Percentiles rank a stretch among this genome's conserved stretches.
These are phyloP conservation scores for Pachyrhizus erosus DNA, from an alignment of 306 rosid genomes.

Conservation along the genomic window DNA sequence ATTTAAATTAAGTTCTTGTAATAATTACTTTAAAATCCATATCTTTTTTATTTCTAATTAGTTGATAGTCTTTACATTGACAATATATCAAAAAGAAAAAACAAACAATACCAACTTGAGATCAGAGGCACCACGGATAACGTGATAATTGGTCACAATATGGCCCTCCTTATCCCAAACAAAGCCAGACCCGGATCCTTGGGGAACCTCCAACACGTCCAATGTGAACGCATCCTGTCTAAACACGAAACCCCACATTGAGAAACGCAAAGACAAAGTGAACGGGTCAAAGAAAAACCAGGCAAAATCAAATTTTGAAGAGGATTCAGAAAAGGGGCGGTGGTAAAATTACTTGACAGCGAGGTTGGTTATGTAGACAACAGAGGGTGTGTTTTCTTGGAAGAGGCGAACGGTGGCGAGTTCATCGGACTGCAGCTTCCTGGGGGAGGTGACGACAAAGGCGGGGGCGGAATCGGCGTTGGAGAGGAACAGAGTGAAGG, in stretches of 20 bases:
- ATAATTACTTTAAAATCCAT: background rate
- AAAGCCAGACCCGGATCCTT: slow-evolving; percentile 97
- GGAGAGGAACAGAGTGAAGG: slow-evolving; percentile 66
- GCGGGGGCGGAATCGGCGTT: slow-evolving; percentile 79
- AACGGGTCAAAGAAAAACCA: background rate
- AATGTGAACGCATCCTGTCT: slow-evolving; percentile 98
- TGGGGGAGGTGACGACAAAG: slow-evolving; percentile 72
- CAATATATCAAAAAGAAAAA: background rate
- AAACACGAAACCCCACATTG: slow-evolving; percentile 44
- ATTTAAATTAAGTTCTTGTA: too few species aligned
- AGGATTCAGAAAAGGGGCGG: background rate
- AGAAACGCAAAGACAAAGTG: slow-evolving; percentile 13
- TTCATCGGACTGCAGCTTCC: slow-evolving; percentile 87
- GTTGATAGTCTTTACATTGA: background rate
- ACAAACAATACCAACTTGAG: slow-evolving; percentile 64
- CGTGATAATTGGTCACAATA: slow-evolving; percentile 94
- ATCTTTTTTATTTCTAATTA: background rate
- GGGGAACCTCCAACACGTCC: slow-evolving; percentile 96
- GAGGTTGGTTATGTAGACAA: slow-evolving; percentile 93
- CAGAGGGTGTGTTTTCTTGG: slow-evolving; percentile 93
- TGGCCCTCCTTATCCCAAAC: slow-evolving; percentile 92
- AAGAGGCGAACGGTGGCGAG: slow-evolving; percentile 95
- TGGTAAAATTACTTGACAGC: slow-evolving; percentile 61
- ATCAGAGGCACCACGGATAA: slow-evolving; percentile 99
- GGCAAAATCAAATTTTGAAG: background rate